Evolutionary conservation across 129 eudicot species (phyloP).

Genomic region (Glebionis coronaria): DNA sequence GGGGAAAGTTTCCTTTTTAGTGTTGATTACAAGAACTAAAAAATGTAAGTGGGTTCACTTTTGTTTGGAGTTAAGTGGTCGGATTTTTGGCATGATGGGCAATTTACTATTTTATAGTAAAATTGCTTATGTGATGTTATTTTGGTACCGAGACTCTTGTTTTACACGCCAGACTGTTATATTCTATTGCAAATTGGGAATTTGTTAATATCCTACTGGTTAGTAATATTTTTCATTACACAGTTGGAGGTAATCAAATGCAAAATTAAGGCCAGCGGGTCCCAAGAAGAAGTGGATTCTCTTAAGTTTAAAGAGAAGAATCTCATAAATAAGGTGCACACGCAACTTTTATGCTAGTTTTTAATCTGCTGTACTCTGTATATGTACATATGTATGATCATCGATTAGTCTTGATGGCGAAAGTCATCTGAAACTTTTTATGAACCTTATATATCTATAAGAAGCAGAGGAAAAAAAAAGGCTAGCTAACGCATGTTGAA

Average conservation of each 20-base stretch:
- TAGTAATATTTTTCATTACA: constrained; percentile 6
- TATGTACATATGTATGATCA: background rate
- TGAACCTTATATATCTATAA: too few species aligned
- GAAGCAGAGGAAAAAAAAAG: too few species aligned
- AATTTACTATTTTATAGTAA: background rate
- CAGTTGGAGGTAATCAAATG: constrained; percentile 67
- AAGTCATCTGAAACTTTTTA: too few species aligned
- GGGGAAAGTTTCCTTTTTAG: background rate
- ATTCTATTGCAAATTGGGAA: constrained; percentile 2
- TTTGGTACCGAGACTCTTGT: background rate
- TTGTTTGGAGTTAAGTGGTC: background rate
- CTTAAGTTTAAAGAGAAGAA: constrained; percentile 71
- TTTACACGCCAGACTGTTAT: background rate
- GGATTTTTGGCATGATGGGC: constrained; percentile 3
- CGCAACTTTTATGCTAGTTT: constrained; percentile 15
- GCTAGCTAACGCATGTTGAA: too few species aligned
- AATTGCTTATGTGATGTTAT: background rate
- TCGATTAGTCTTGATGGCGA: too few species aligned
- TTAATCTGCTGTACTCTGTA: constrained; percentile 5
- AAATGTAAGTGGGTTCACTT: too few species aligned
- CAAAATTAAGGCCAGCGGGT: constrained; percentile 55
- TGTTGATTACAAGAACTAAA: too few species aligned
- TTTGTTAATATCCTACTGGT: constrained; percentile 8
- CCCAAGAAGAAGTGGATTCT: constrained; percentile 80
- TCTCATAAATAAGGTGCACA: constrained; percentile 69